These are phyloP conservation scores for Xylariaceae sp. DNA, from an alignment of 2,329 filamentous ascomycete species.

Conservation along the genomic window DNA sequence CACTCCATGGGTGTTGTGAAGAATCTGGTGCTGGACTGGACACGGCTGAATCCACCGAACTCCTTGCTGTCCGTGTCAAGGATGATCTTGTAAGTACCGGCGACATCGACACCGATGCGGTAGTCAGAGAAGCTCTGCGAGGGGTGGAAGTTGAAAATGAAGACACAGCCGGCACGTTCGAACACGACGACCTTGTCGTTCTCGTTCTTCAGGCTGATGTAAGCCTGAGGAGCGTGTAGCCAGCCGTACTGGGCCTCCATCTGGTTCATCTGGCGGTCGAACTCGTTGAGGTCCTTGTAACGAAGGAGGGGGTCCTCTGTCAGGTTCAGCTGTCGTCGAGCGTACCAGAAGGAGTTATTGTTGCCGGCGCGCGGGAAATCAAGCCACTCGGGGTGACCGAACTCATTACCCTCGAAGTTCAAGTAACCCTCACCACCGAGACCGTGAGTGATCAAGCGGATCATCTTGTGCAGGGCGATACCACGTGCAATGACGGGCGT, in stretches of 20 bases:
- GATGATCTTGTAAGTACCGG: conserved; percentile 82
- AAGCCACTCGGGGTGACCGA: conserved; percentile 97
- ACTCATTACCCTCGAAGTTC: conserved; percentile 98
- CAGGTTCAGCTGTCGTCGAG: conserved; percentile 87
- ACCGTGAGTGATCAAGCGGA: conserved; percentile 83
- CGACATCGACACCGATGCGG: conserved; percentile 76
- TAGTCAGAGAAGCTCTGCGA: conserved; percentile 85
- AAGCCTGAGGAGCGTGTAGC: conserved; percentile 80
- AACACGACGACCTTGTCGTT: conserved; percentile 92
- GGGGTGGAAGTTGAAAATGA: conserved; percentile 95
- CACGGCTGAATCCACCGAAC: conserved; percentile 73
- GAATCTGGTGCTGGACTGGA: conserved; percentile 77
- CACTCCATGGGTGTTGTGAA: conserved; percentile 88
- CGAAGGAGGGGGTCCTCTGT: conserved; percentile 79
- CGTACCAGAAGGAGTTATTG: conserved; percentile 90
- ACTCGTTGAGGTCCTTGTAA: conserved; percentile 88
- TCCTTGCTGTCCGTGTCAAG: conserved; percentile 73
- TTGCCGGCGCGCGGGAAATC: conserved; percentile 96
- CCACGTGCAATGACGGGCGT: conserved; percentile 87
- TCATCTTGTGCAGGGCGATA: conserved; percentile 94
- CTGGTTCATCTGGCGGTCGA: conserved; percentile 86
- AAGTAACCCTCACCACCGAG: conserved; percentile 95
- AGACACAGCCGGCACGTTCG: conserved; percentile 83
- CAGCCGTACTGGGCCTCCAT: conserved; percentile 86
- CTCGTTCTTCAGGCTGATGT: conserved; percentile 91